Conservation (phyloP, 352 stramenopile genomes). For the Aphanomyces invadans region DNA sequence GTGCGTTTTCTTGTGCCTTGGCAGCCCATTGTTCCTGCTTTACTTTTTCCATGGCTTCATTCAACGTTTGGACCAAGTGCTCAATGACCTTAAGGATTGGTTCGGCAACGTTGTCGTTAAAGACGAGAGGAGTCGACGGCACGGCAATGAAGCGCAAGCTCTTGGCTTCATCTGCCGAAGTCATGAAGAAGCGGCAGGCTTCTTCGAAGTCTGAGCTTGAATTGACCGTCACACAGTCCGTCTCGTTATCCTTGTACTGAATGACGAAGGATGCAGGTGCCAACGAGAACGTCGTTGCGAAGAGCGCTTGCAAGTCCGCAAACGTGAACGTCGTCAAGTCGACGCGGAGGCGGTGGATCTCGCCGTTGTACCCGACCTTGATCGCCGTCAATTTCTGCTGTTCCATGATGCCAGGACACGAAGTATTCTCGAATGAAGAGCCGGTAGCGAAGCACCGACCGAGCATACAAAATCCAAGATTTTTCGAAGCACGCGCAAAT, state of each 20-base stretch:
- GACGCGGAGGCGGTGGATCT: conserved; percentile 24
- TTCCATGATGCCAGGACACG: conserved; percentile 5
- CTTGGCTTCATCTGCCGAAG: neutral
- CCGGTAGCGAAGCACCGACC: too few species aligned
- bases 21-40: conserved; percentile 16
- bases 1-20: conserved; percentile 6
- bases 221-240: conserved; percentile 9
- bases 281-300: conserved; percentile 10
- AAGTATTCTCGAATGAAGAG: conserved; percentile 23
- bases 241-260: conserved; percentile 25
- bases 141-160: conserved; percentile 23
- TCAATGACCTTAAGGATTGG: conserved; percentile 24
- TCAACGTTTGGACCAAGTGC: conserved; percentile 16
- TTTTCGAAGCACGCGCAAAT: neutral
- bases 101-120: conserved; percentile 21
- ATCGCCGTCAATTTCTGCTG: conserved; percentile 21
- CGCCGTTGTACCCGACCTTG: conserved; percentile 25
- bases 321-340: conserved; percentile 16
- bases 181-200: conserved; percentile 12
- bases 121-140: conserved; percentile 8
- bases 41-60: conserved; percentile 24
- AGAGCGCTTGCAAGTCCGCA: conserved; percentile 10
- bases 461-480: conserved; percentile 21
- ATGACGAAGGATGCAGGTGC: conserved; percentile 10
- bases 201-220: conserved; percentile 14